Evolutionary conservation across 805 yeast species (phyloP).

Genomic region (Candida montana): DNA sequence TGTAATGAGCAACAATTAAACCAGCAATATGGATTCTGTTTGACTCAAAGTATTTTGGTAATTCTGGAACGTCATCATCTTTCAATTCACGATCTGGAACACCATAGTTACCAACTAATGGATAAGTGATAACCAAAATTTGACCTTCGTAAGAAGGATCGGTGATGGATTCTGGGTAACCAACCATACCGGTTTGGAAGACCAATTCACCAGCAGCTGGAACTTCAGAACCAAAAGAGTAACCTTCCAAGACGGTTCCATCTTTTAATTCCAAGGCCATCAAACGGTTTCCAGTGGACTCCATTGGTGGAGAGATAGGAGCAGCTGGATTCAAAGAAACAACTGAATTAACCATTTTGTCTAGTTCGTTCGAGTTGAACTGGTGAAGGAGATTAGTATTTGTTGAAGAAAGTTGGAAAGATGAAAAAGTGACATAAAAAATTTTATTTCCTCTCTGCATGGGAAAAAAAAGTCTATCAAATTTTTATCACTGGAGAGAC

Average conservation of each 20-base stretch:
- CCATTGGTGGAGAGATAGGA: slow-evolving; percentile 90
- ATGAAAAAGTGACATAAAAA: neutral
- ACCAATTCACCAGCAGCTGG: slow-evolving; percentile 95
- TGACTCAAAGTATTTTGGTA: slow-evolving; percentile 94
- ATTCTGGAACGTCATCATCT: slow-evolving; percentile 66
- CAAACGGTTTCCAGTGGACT: slow-evolving; percentile 73
- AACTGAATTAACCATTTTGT: slow-evolving; percentile 11
- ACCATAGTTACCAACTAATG: slow-evolving; percentile 97
- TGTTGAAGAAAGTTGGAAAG: too few species aligned
- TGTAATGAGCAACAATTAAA: slow-evolving; percentile 92
- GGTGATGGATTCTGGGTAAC: slow-evolving; percentile 95
- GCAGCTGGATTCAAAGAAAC: slow-evolving; percentile 43
- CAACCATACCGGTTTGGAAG: slow-evolving; percentile 99
- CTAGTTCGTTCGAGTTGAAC: neutral
- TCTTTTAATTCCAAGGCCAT: slow-evolving; percentile 86
- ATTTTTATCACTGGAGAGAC: neutral
- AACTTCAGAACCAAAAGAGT: slow-evolving; percentile 91
- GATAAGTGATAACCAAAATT: slow-evolving; percentile 92
- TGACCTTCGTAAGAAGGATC: slow-evolving; percentile 99
- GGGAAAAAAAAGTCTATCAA: neutral
- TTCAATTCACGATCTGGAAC: slow-evolving; percentile 82
- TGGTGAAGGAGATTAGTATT: neutral
- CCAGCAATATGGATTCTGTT: slow-evolving; percentile 93
- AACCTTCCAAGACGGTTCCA: slow-evolving; percentile 85
- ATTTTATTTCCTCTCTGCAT: neutral